Evolutionary conservation across 495 filamentous ascomycete genomes (phyloP), one percentile per base, ranked within the genome.

Genomic region (Penicillium daleae): DNA sequence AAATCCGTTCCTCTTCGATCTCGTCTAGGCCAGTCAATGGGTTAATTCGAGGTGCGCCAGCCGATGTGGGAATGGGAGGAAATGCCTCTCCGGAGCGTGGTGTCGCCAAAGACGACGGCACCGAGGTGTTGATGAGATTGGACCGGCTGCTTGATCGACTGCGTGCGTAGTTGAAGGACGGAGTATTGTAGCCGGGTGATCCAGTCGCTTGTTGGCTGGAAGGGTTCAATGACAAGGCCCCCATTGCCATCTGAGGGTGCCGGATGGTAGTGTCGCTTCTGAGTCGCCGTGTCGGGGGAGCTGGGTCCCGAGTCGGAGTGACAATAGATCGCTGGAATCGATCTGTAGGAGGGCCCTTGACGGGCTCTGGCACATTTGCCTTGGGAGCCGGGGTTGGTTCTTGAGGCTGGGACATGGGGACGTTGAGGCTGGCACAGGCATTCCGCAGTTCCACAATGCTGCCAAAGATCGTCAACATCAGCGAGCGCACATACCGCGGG

Each of bases 41-140:
- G 59, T 85, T 85, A 51, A 79, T 77, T 51, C 82, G 76, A 46
- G 78, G 73, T 17, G 67, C 60, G 29, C 65, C 51, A 9, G 29
- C 63, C 6, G 71, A 59, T 13, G 75, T 79, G 53, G 81, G 84
- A 27, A 87, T 82, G 0, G 86, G 83, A 37, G 83, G 79, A 69
- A 94, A 96, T 0, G 90, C 88, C 66, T 94, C 91, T 8, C 87
- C 90, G 12, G 92, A 95, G 19, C 90, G 85, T 54, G 92, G 91
- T 85, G 57, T 89, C 78, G 88, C 85, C 27, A 82, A 72, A 6
- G 82, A 81, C 13, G 77, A 75, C 6, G 78, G 79, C 29, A 78
- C 66, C 6, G 82, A 79, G 15, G 79, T 73, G 50, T 80, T 83
- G 24, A 81, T 75, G 66, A 81, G 63, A 65, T 81, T 83, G 3